phyloP scores from a whole-genome alignment of 2,329 filamentous ascomycete species.

The Zymoseptoria passerinii region DNA sequence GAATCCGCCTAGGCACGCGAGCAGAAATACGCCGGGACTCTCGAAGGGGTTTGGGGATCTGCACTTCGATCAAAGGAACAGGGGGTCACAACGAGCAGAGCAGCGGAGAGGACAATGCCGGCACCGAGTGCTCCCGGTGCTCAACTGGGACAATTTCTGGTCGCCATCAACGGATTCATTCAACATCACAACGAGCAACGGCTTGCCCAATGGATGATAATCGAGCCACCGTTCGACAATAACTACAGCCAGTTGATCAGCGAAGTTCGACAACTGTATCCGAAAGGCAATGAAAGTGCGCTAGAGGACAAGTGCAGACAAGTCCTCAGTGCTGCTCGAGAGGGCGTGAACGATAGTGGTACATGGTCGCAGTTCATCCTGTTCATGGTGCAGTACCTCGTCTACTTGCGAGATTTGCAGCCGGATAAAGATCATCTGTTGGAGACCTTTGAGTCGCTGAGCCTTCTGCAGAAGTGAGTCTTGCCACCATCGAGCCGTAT shows the following conservation, averaged over 20 bases:
- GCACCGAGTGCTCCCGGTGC: constrained; percentile 35
- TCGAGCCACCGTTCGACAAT: constrained; percentile 62
- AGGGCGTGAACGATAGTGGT: constrained; percentile 55
- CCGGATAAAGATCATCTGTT: constrained; percentile 67
- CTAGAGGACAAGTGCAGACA: constrained; percentile 57
- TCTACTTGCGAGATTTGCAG: constrained; percentile 73
- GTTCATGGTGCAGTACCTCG: constrained; percentile 74
- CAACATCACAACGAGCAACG: constrained; percentile 54
- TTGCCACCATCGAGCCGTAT: constrained; percentile 40
- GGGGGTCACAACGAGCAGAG: background rate
- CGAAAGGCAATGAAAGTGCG: constrained; percentile 40
- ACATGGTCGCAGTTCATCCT: constrained; percentile 68
- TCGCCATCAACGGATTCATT: constrained; percentile 54
- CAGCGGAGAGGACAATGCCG: background rate
- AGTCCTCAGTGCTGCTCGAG: constrained; percentile 56
- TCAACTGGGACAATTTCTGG: constrained; percentile 60
- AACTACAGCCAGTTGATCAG: constrained; percentile 59
- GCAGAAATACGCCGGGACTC: background rate
- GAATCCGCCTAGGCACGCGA: background rate
- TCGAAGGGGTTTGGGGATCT: background rate
- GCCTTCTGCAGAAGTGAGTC: constrained; percentile 56
- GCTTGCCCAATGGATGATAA: constrained; percentile 62
- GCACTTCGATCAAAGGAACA: background rate
- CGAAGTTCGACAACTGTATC: constrained; percentile 57
- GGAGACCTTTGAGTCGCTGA: constrained; percentile 66